A percentile compares a stretch with the other conserved stretches of the same genome.
Conservation (phyloP, 2,329 filamentous ascomycete species). For the Leptographium lundbergii region DNA sequence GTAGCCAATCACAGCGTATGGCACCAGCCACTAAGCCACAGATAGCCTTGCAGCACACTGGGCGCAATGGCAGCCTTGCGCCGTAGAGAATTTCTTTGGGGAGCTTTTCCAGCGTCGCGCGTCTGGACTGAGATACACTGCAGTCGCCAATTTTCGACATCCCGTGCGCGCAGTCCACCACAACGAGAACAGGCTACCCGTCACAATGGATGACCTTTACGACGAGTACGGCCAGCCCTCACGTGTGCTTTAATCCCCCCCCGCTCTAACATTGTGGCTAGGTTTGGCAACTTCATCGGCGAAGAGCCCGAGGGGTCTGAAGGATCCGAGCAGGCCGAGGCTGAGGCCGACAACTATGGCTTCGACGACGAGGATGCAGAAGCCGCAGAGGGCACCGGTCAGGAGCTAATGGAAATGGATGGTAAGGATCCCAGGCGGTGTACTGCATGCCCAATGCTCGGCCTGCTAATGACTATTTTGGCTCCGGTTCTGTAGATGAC, state of each 20-base stretch:
- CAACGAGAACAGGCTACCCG: background rate
- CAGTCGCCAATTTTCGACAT: background rate
- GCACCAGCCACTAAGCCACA: background rate
- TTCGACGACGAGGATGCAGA: slow-evolving; percentile 64
- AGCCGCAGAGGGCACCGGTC: slow-evolving; percentile 50
- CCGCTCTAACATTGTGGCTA: slow-evolving; percentile 23
- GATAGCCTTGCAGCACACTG: background rate
- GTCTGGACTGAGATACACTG: background rate
- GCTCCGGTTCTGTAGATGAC: slow-evolving; percentile 38
- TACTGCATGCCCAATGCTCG: background rate
- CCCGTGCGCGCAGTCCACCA: background rate
- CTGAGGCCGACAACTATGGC: slow-evolving; percentile 62
- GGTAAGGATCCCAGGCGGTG: slow-evolving; percentile 31
- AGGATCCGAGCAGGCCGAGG: slow-evolving; percentile 60
- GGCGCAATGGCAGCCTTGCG: background rate
- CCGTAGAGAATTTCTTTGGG: background rate
- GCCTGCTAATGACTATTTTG: background rate
- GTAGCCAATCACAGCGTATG: background rate
- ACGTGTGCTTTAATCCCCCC: background rate
- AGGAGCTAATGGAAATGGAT: slow-evolving; percentile 91
- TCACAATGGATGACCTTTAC: slow-evolving; percentile 77
- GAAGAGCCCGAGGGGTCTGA: slow-evolving; percentile 77
- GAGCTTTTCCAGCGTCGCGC: background rate
- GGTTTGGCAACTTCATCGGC: slow-evolving; percentile 97
- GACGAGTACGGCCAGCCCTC: slow-evolving; percentile 55